These are phyloP conservation scores for Fusarium sp. DNA, from an alignment of 2,329 filamentous ascomycete species.

Conservation along the genomic window DNA sequence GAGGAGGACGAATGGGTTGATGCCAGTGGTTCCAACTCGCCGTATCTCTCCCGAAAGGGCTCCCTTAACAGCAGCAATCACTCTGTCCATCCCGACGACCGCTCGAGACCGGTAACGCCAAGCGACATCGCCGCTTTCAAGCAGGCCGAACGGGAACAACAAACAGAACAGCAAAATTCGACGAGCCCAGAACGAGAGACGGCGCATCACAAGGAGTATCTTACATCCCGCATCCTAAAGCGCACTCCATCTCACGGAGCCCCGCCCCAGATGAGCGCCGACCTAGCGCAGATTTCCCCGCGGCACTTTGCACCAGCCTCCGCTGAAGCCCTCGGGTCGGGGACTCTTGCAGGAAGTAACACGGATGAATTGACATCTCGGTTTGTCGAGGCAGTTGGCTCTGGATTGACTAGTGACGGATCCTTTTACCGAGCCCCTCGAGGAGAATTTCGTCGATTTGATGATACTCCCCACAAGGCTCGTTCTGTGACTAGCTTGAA, in stretches of 20 bases:
- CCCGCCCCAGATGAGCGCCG: slow-evolving; percentile 72
- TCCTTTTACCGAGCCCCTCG: slow-evolving; percentile 61
- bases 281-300: slow-evolving; percentile 58
- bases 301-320: slow-evolving; percentile 52
- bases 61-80: slow-evolving; percentile 63
- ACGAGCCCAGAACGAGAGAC: slow-evolving; percentile 55
- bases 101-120: slow-evolving; percentile 53
- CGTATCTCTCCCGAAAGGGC: slow-evolving; percentile 60
- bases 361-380: slow-evolving; percentile 67
- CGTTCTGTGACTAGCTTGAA: slow-evolving; percentile 56
- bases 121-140: slow-evolving; percentile 36
- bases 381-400: slow-evolving; percentile 65
- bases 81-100: slow-evolving; percentile 55
- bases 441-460: slow-evolving; percentile 47
- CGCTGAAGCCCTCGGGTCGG: slow-evolving; percentile 43
- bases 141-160: slow-evolving; percentile 24
- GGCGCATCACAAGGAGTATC: slow-evolving; percentile 69
- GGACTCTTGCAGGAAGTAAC: slow-evolving; percentile 48
- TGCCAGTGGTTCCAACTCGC: slow-evolving; percentile 71
- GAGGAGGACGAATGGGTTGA: slow-evolving; percentile 74
- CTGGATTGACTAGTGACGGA: slow-evolving; percentile 61
- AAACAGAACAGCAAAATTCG: slow-evolving; percentile 22
- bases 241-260: slow-evolving; percentile 70
- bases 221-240: slow-evolving; percentile 75
- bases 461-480: slow-evolving; percentile 53